These are phyloP conservation scores for Leccinum obscurum DNA, from an alignment of 768 basidiomycete genomes.

Conservation along the genomic window DNA sequence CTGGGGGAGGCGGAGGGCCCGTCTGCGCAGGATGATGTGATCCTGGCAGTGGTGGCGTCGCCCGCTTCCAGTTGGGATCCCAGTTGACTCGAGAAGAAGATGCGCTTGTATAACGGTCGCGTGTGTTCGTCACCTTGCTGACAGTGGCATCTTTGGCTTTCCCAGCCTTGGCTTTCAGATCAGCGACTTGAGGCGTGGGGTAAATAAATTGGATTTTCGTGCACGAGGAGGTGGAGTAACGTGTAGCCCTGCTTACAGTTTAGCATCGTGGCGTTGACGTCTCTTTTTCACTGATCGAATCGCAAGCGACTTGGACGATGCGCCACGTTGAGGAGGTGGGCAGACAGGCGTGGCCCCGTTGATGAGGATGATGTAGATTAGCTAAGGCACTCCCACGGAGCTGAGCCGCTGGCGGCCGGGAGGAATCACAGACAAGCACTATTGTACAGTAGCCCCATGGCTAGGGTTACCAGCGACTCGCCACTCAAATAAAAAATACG, in stretches of 20 bases:
- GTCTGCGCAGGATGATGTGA: slow-evolving; percentile 6
- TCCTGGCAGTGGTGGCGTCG: slow-evolving; percentile 37
- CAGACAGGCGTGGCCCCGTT: not conserved
- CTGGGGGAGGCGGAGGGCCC: slow-evolving; percentile 36
- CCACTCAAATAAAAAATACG: too few relatives aligned
- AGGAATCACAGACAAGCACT: too few relatives aligned
- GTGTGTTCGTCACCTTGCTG: slow-evolving; percentile 51
- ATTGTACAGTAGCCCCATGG: too few relatives aligned
- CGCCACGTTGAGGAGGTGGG: too few relatives aligned
- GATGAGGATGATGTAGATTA: not conserved
- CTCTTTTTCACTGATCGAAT: not conserved
- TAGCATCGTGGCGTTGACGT: slow-evolving; percentile 21
- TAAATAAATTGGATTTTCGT: slow-evolving; percentile 2
- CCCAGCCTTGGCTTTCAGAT: slow-evolving; percentile 62
- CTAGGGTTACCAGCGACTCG: too few relatives aligned
- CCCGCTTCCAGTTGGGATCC: slow-evolving; percentile 55
- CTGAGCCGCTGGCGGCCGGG: too few relatives aligned
- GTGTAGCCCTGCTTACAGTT: slow-evolving; percentile 27
- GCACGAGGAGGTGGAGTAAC: not conserved
- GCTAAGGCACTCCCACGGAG: not conserved
- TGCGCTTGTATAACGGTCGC: slow-evolving; percentile 55
- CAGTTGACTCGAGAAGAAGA: slow-evolving; percentile 64
- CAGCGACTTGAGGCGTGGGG: slow-evolving; percentile 46
- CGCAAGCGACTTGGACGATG: not conserved
- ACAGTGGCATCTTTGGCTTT: slow-evolving; percentile 60